These are phyloP conservation scores for Monocercomonoides exilis DNA, from an alignment of 78 protist species.

Conservation along the genomic window DNA sequence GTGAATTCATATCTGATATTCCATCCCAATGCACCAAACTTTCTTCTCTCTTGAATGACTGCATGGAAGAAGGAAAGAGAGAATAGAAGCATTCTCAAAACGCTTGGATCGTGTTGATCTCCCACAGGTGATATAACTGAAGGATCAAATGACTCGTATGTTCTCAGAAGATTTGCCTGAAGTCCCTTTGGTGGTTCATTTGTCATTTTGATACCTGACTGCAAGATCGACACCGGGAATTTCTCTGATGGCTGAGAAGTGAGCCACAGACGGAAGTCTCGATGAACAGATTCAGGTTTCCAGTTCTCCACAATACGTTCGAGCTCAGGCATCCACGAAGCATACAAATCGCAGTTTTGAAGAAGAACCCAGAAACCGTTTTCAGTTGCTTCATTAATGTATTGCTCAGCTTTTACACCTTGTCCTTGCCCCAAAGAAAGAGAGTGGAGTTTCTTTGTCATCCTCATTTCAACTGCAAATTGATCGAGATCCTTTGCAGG, in stretches of 20 bases:
- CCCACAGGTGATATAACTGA: background rate
- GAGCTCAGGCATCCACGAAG: slow-evolving; percentile 62
- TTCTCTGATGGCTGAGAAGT: slow-evolving; percentile 66
- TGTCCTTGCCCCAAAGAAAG: slow-evolving; percentile 88
- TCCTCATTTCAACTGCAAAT: slow-evolving; percentile 60
- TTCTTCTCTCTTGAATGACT: slow-evolving; percentile 60
- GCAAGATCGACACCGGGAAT: slow-evolving; percentile 75
- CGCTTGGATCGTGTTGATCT: slow-evolving; percentile 28
- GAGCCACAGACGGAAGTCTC: slow-evolving; percentile 79
- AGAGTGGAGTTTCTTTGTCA: slow-evolving; percentile 42
- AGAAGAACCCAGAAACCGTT: slow-evolving; percentile 75
- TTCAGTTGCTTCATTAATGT: slow-evolving; percentile 55
- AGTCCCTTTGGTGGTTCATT: slow-evolving; percentile 87
- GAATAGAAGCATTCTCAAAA: slow-evolving; percentile 47
- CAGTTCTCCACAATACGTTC: slow-evolving; percentile 46
- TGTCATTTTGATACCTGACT: slow-evolving; percentile 73
- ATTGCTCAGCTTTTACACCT: slow-evolving; percentile 63
- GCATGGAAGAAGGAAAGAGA: slow-evolving; percentile 64
- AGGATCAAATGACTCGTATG: slow-evolving; percentile 36
- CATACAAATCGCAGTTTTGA: slow-evolving; percentile 75
- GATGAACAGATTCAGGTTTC: slow-evolving; percentile 38
- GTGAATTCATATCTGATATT: slow-evolving; percentile 71
- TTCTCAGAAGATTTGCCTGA: slow-evolving; percentile 47
- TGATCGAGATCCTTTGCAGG: slow-evolving; percentile 57
- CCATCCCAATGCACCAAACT: slow-evolving; percentile 72